Percentiles rank a stretch among this genome's conserved stretches.
phyloP scores from a whole-genome alignment of 345 rosid genomes.

The Aquilaria sinensis region DNA sequence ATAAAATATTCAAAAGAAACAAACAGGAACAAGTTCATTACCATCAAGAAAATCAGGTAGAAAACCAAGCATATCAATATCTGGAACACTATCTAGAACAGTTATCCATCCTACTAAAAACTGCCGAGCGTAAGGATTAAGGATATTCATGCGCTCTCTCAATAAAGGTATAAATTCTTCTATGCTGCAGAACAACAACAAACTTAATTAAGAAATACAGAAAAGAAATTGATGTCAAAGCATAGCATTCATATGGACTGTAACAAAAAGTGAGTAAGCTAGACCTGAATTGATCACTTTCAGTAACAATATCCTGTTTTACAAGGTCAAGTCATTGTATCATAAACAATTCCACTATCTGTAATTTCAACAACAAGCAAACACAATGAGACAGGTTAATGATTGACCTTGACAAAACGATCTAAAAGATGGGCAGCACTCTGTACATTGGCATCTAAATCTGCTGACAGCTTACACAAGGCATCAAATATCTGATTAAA shows the following conservation, averaged over 20 bases:
- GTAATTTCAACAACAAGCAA: not conserved
- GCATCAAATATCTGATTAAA: slow-evolving; percentile 97
- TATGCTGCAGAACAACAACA: slow-evolving; percentile 52
- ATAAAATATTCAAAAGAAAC: too few relatives aligned
- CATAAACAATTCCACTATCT: slow-evolving; percentile 9
- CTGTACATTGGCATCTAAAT: slow-evolving; percentile 95
- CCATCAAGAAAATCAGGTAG: slow-evolving; percentile 99
- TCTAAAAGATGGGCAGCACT: slow-evolving; percentile 99
- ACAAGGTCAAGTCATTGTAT: slow-evolving; percentile 19
- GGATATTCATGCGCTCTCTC: slow-evolving; percentile 95
- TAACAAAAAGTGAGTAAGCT: slow-evolving; percentile 14
- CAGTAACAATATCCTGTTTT: slow-evolving; percentile 98
- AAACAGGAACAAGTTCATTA: slow-evolving; percentile 24
- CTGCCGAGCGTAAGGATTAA: slow-evolving; percentile 91
- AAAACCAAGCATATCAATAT: slow-evolving; percentile 99
- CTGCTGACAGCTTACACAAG: slow-evolving; percentile 93
- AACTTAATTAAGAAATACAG: slow-evolving; percentile 11
- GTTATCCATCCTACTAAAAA: slow-evolving; percentile 99
- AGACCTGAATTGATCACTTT: slow-evolving; percentile 99
- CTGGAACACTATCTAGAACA: slow-evolving; percentile 99
- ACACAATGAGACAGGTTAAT: slow-evolving; percentile 1
- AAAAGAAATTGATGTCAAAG: slow-evolving; percentile 2
- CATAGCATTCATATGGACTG: not conserved
- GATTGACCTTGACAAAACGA: slow-evolving; percentile 86
- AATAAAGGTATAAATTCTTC: slow-evolving; percentile 97